Conservation (phyloP, 169 alveolate species). For the Perkinsus chesapeaki region DNA sequence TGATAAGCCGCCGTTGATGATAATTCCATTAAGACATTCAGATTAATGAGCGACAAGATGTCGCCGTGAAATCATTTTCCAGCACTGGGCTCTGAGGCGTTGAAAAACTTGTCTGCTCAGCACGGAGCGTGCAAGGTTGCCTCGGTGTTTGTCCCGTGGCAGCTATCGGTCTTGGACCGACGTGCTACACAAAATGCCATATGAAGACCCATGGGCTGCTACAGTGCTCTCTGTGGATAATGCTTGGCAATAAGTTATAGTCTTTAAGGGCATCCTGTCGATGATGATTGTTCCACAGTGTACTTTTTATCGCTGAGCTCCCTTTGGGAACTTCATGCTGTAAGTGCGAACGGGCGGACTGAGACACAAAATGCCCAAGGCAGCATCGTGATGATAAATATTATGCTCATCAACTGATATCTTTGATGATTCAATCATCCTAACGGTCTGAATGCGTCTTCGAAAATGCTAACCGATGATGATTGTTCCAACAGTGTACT, state of each 20-base stretch:
- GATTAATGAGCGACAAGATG: neutral
- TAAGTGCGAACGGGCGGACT: constrained; percentile 4
- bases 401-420: neutral
- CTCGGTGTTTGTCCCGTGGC: neutral
- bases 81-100: neutral
- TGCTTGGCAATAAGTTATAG: neutral
- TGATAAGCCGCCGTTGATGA: neutral
- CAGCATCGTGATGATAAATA: neutral
- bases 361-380: neutral
- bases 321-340: neutral
- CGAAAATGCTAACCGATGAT: neutral
- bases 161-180: neutral
- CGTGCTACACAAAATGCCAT: neutral
- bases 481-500: neutral
- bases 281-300: neutral
- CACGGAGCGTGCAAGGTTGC: neutral
- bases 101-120: neutral
- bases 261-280: neutral
- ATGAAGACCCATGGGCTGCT: neutral
- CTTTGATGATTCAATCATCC: neutral
- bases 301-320: neutral
- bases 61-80: neutral
- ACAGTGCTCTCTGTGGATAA: neutral
- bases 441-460: neutral
- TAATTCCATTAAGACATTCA: neutral